Base-by-base conservation (phyloP, 2,329 filamentous ascomycete genomes). In the Ceratocystis alfenasii region DNA sequence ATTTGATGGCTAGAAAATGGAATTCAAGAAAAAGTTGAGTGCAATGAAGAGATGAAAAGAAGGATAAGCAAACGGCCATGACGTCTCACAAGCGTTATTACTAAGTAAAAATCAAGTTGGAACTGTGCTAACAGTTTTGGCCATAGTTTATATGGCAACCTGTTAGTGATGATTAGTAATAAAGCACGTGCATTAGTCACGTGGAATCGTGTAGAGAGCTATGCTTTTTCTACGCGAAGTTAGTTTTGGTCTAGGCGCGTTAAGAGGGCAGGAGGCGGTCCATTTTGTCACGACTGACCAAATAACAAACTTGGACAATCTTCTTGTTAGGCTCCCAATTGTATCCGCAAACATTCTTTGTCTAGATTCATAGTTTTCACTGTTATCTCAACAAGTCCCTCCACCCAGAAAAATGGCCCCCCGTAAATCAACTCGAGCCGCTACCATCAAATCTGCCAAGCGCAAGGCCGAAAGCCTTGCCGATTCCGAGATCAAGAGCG, bases 401-500 rank as follows among this genome's bases (percentile, higher is more conserved):
- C 6, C 7, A 7, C n/a, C 17, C 30, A 28, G 4, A 17, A 50
- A 10, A 25, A 63, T 63, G 66, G 17, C 66, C 17, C 36, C 59
- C 22, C 62, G 57, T 28, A 67, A 67, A 63, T 67, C 66, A 46
- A 59, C 63, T 25, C 36, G 66, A 61, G 65, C 8, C 50, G 50
- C 63, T n/a, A 59, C 46, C n/a, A n/a, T 45, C 17, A 15, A 48
- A 25, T 28, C 63, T 12, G 62, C 63, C 10, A 67, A 67, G 33
- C 66, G 66, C 41, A 67, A 67, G 45, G 66, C 44, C 10, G 71
- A 72, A n/a, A 70, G 72, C 44, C 7, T n/a, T 4, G 55, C 6
- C 63, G 70, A 68, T 15, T 69, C 68, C 30, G 68, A 70, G 22
- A 64, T 67, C 46, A 69, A 71, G 44, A 64, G 66, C 2, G 70